These are phyloP conservation scores for Blastocystis sp. DNA, from an alignment of 352 stramenopile species.

Conservation along the genomic window DNA sequence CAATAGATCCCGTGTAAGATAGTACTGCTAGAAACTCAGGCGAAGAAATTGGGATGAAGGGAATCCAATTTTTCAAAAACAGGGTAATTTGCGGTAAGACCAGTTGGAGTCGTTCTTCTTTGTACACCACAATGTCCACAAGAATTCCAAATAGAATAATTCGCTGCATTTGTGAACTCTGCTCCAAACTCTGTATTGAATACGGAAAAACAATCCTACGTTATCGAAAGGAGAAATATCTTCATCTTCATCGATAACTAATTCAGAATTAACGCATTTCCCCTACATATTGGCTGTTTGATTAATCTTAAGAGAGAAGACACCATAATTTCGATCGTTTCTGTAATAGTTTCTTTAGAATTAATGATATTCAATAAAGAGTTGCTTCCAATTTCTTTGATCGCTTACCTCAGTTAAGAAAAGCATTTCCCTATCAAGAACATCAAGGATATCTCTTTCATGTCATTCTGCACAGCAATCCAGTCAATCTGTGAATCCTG, in stretches of 20 bases:
- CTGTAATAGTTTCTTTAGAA: background rate
- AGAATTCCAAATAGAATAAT: slow-evolving; percentile 31
- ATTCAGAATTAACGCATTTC: background rate
- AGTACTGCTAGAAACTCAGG: background rate
- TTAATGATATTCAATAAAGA: background rate
- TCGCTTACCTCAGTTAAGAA: background rate
- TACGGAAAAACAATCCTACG: background rate
- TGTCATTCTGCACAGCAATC: background rate
- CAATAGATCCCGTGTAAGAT: background rate
- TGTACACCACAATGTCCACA: background rate
- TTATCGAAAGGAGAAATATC: background rate
- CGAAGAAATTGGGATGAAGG: background rate
- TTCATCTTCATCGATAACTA: background rate
- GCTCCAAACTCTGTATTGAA: slow-evolving; percentile 12
- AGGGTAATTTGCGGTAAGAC: background rate
- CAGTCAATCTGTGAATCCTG: background rate
- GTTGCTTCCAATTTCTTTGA: background rate
- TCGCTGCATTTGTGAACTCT: background rate
- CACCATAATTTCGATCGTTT: slow-evolving; percentile 13
- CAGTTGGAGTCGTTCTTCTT: background rate
- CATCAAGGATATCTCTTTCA: slow-evolving; percentile 25
- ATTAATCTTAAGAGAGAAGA: slow-evolving; percentile 10
- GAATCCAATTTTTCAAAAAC: background rate
- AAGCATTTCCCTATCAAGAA: background rate
- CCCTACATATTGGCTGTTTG: slow-evolving; percentile 7